Evolutionary conservation across 2,329 filamentous ascomycete genomes (phyloP).

Genomic region (Aspergillus pseudoterreus): DNA sequence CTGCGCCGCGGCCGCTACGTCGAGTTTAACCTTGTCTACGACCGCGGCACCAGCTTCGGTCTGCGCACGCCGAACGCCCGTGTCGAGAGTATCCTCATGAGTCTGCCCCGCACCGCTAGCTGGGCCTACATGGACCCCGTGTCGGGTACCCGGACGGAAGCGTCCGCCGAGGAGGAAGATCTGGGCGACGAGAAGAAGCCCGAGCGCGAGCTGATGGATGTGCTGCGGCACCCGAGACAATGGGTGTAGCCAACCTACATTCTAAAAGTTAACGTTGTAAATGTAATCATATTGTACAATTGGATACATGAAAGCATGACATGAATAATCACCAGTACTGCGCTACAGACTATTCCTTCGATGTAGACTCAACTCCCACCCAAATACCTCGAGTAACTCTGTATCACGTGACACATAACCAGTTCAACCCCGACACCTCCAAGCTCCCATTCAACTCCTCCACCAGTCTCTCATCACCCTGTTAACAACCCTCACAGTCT

Average conservation of each 20-base stretch:
- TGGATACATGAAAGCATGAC: too few species aligned
- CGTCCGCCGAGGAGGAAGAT: slow-evolving; percentile 47
- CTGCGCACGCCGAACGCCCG: slow-evolving; percentile 86
- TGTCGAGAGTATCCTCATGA: slow-evolving; percentile 97
- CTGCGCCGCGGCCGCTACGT: slow-evolving; percentile 91
- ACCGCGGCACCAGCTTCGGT: slow-evolving; percentile 90
- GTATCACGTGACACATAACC: neutral
- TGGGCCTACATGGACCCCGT: slow-evolving; percentile 90
- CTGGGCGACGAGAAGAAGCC: slow-evolving; percentile 31
- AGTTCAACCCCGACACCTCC: neutral
- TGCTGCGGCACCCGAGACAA: slow-evolving; percentile 58
- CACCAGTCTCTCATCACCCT: neutral
- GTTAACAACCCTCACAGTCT: neutral
- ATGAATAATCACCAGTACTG: too few species aligned
- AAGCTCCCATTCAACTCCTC: neutral
- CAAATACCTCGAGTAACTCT: too few species aligned
- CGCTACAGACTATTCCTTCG: too few species aligned
- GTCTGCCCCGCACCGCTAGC: slow-evolving; percentile 82
- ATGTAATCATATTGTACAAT: too few species aligned
- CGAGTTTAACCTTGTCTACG: slow-evolving; percentile 97
- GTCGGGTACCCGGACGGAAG: slow-evolving; percentile 41
- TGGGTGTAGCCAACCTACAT: slow-evolving; percentile 48
- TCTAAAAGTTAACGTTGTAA: neutral
- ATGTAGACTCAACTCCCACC: too few species aligned
- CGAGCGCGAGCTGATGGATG: slow-evolving; percentile 78